Conservation (phyloP, 2,329 filamentous ascomycete species). For the Beauveria bassiana region DNA sequence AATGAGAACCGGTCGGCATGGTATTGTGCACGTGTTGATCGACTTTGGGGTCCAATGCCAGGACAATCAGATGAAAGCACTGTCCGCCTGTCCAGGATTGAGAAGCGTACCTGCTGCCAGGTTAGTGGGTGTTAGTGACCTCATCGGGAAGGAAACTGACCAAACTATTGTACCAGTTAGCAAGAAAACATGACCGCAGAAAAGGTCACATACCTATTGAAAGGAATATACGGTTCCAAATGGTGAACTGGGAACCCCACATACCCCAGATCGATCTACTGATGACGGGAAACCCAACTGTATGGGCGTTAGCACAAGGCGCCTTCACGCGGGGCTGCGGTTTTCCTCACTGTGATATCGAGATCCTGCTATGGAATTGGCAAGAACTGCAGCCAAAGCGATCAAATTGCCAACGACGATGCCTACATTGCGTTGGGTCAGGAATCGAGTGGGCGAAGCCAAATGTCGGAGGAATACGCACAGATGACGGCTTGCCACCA, state of each 20-base stretch:
- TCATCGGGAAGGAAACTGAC: constrained; percentile 11
- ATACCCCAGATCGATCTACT: constrained; percentile 32
- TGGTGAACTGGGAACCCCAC: constrained; percentile 34
- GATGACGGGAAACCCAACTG: constrained; percentile 32
- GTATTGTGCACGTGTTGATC: constrained; percentile 34
- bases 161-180: constrained; percentile 17
- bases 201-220: constrained; percentile 26
- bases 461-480: constrained; percentile 12
- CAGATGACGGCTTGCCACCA: constrained; percentile 37
- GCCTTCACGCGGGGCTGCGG: not conserved
- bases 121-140: not conserved
- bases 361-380: constrained; percentile 35
- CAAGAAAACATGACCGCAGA: not conserved
- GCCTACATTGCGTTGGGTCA: constrained; percentile 13
- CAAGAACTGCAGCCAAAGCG: constrained; percentile 30
- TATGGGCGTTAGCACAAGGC: not conserved
- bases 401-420: constrained; percentile 32
- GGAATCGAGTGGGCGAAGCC: not conserved
- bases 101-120: constrained; percentile 30
- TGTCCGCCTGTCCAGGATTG: constrained; percentile 40
- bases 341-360: constrained; percentile 30
- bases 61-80: constrained; percentile 37
- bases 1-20: constrained; percentile 32
- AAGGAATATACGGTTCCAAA: constrained; percentile 35
- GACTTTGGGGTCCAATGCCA: constrained; percentile 36